Base-by-base conservation (phyloP, 1,139 yeast species). In the Candida sojae region DNA sequence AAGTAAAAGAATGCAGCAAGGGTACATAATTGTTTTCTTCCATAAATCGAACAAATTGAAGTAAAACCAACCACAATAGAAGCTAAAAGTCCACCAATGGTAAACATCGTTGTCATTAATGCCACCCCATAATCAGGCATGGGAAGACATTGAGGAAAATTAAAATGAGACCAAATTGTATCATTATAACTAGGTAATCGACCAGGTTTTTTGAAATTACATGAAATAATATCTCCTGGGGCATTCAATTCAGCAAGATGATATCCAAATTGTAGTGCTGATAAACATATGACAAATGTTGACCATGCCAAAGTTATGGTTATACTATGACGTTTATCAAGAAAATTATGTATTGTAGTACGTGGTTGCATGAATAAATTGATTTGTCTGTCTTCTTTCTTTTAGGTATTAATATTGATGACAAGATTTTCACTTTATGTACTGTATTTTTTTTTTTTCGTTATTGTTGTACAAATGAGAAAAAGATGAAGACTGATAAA, bases 171-270 rank as follows among this genome's bases (percentile, higher is more conserved):
- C 67, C 73, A 71, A 12, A 67, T 50, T 1, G 73, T 65, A 21
- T 61, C 61, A 0, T 58, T 55, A 47, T 67, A 70, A 13, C 43
- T 34, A 1, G 59, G 57, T 25, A 51, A 50, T 1, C 65, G 64
- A 3, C 71, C 72, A 4, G 55, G 53, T 37, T 53, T 54, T 36
- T 57, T 56, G 42, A 53, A 53, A 33, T 57, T 58, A 52, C 79
- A 87, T 5, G 88, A 75, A 34, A 88, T 70, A 12, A 82, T 77
- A 26, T 77, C 77, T 47, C 83, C 85, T 0, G 96, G 95, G 2
- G 96, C 96, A 67, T 91, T 91, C 54, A 91, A 71, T 60, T 90
- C 97, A 0, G 97, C 85, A 77, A 91, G 78, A 63, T 91, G 97
- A 63, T 84, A 89, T 2, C 98, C 97, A 65, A 85, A 91, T 62